Percentiles rank a stretch among this genome's conserved stretches.
phyloP scores from a whole-genome alignment of 2,329 filamentous ascomycete species.

The Venturia nashicola region DNA sequence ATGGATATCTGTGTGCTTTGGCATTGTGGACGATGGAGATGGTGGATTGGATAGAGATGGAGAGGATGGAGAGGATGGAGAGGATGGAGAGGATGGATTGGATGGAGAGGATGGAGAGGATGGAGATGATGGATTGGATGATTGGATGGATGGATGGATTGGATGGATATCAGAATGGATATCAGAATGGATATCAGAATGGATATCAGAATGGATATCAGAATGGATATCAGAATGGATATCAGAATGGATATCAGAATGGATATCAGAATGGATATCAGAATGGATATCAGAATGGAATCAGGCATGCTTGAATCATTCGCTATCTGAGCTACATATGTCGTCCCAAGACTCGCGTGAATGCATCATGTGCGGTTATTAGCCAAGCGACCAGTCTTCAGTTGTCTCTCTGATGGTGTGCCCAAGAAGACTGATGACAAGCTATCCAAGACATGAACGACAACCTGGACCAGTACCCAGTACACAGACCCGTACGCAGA shows the following conservation, averaged over 20 bases:
- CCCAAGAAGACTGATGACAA: slow-evolving; percentile 3
- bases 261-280: no score
- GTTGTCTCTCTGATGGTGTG: neutral
- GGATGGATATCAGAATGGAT: no score
- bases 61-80: neutral
- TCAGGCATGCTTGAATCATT: neutral
- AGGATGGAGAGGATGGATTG: no score
- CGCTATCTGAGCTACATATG: neutral
- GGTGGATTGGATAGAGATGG: no score
- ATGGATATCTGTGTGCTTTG: neutral
- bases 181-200: neutral
- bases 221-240: neutral
- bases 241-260: neutral
- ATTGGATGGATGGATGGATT: no score
- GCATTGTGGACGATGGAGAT: neutral
- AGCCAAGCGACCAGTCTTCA: neutral
- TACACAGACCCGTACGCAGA: no score
- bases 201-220: neutral
- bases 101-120: no score
- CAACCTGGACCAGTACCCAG: neutral
- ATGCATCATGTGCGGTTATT: neutral
- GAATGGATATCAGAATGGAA: neutral
- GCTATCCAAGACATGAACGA: neutral
- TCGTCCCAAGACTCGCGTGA: neutral
- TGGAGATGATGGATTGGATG: no score